Base-by-base conservation (phyloP, 441 rosid species). In the Euphorbia celastroides region DNA sequence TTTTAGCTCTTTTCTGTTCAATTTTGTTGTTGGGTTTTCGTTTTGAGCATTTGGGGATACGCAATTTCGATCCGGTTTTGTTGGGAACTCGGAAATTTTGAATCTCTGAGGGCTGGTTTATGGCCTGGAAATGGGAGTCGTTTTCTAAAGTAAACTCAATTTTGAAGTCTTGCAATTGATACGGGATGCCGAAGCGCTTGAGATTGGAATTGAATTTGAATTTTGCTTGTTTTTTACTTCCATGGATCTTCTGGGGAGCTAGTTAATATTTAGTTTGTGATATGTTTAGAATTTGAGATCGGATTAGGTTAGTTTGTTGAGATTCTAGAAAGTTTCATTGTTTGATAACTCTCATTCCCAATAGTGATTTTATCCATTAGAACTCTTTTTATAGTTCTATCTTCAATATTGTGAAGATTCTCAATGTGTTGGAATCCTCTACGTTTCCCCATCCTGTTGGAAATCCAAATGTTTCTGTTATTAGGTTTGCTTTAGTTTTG, bases 241-340 rank as follows among this genome's bases (percentile, higher is more conserved):
- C 23, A 38, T 57, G 41, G 64, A 51, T 57, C 62, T 67, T 56
- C 52, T 76, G 0, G 32, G 34, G 54, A 12, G 44, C 30, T 42
- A 27, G 51, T 50, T 26, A 36, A n/a, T 19, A 52, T 63, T 17
- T 12, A n/a, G 3, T 62, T 8, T 7, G 25, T 61, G 64, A 46
- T 70, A 32, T 58, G 32, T 65, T 71, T 50, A 52, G 66, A 66
- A 32, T 70, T 42, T 22, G 5, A 54, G 70, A 63, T 73, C 73
- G 56, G 22, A 62, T 19, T 46, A 5, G 70, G 44, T 17, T 23
- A 50, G 26, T 70, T 22, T 74, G 22, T 19, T 44, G 19, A 42
- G 4, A 69, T 34, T 9, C 54, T 60, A 8, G 10, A 10, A 16
- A 12, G 3, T 56, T n/a, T 19, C 5, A 32, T 61, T n/a, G 9